These are phyloP conservation scores for Rhododendron henanense DNA, from an alignment of 148 eudicot species.

Conservation along the genomic window DNA sequence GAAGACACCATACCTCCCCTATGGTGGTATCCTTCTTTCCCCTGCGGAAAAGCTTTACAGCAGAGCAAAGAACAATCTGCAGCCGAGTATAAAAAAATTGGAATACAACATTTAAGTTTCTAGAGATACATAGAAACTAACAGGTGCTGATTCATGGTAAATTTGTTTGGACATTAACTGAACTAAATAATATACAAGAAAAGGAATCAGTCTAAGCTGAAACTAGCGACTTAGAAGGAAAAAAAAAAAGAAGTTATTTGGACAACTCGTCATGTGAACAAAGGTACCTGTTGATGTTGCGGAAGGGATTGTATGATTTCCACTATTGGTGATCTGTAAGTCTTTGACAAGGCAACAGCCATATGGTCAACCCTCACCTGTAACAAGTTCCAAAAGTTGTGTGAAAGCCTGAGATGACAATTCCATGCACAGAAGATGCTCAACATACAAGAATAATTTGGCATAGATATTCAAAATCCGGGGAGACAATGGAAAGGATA, in stretches of 20 bases:
- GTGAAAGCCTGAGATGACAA: not conserved
- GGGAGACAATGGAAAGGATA: not conserved
- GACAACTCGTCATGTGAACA: not conserved
- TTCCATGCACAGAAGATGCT: not conserved
- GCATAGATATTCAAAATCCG: not conserved
- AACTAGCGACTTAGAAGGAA: not conserved
- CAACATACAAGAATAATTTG: not conserved
- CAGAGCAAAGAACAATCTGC: slow-evolving; percentile 89
- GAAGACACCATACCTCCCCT: slow-evolving; percentile 60
- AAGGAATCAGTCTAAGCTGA: not conserved
- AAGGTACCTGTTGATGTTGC: slow-evolving; percentile 90
- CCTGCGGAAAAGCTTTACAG: slow-evolving; percentile 71
- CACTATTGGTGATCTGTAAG: slow-evolving; percentile 67
- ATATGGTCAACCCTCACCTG: slow-evolving; percentile 88
- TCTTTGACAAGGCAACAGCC: slow-evolving; percentile 83
- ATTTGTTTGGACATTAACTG: not conserved
- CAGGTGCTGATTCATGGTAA: not conserved
- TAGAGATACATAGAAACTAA: not conserved
- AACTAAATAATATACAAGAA: not conserved
- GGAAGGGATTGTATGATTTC: slow-evolving; percentile 90
- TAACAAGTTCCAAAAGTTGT: slow-evolving; percentile 14
- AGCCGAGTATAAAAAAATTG: not conserved
- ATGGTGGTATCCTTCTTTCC: slow-evolving; percentile 73
- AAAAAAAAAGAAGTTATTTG: not conserved
- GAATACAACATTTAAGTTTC: not conserved